phyloP scores from a whole-genome alignment of 495 filamentous ascomycete genomes.

The Staphylotrichum longicolle region DNA sequence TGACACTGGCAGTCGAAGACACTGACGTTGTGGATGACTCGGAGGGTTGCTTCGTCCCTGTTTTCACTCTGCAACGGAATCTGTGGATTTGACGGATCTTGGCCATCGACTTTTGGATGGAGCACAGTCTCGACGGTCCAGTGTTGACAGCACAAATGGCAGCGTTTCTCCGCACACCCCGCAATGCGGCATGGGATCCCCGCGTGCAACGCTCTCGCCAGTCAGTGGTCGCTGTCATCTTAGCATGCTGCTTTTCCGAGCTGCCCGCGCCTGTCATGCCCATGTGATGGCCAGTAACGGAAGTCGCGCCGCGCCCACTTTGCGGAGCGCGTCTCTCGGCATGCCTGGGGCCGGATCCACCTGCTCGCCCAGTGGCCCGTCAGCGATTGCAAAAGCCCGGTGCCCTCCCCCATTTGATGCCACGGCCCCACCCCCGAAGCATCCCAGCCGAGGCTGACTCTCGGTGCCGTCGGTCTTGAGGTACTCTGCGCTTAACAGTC shows the following conservation, averaged over 20 bases:
- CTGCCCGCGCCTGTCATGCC: constrained; percentile 9
- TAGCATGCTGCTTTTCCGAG: background rate
- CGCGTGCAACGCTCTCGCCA: too few relatives aligned
- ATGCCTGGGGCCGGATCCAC: background rate
- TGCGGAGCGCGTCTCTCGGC: constrained; percentile 3
- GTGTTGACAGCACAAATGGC: too few relatives aligned
- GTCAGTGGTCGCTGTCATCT: background rate
- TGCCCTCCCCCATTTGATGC: constrained; percentile 8
- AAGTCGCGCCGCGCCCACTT: constrained; percentile 9
- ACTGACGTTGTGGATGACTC: too few relatives aligned
- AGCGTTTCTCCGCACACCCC: too few relatives aligned
- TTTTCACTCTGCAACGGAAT: too few relatives aligned
- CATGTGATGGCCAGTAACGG: constrained; percentile 8
- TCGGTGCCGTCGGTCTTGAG: background rate
- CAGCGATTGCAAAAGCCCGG: constrained; percentile 13
- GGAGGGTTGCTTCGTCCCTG: too few relatives aligned
- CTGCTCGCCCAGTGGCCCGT: constrained; percentile 1
- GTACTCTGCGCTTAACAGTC: constrained; percentile 7
- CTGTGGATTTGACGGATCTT: too few relatives aligned
- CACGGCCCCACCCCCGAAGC: constrained; percentile 18
- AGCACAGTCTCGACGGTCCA: too few relatives aligned
- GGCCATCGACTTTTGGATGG: too few relatives aligned
- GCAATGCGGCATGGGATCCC: too few relatives aligned
- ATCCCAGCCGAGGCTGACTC: constrained; percentile 25
- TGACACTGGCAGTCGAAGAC: too few relatives aligned